Evolutionary conservation across 805 yeast genomes (phyloP).

Genomic region (Sporopachydermia quercuum): DNA sequence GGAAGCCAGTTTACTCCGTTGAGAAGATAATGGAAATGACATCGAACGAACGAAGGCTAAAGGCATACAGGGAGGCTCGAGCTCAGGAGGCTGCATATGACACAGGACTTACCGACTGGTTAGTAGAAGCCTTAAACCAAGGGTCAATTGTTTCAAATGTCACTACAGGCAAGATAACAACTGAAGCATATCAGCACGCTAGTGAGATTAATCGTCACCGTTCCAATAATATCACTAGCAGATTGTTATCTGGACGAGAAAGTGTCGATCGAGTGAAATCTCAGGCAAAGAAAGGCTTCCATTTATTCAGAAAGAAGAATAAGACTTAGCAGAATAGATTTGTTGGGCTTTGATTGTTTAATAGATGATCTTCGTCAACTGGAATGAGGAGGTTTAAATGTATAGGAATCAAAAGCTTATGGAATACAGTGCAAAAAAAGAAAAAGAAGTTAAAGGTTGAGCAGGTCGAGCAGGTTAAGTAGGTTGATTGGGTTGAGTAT

Average conservation of each 20-base stretch:
- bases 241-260: background rate
- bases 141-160: background rate
- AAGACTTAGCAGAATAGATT: too few relatives aligned
- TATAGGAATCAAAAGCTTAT: too few relatives aligned
- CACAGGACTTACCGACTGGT: conserved; percentile 1
- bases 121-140: background rate
- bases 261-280: conserved; percentile 1
- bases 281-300: background rate
- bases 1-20: background rate
- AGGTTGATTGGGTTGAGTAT: too few relatives aligned
- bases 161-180: background rate
- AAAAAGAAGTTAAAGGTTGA: too few relatives aligned
- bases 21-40: background rate
- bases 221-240: background rate
- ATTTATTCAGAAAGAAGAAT: background rate
- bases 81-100: background rate
- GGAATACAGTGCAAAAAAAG: too few relatives aligned
- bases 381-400: too few relatives aligned
- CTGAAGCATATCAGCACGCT: background rate
- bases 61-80: background rate
- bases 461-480: too few relatives aligned
- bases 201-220: background rate
- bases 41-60: background rate
- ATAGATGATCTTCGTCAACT: too few relatives aligned
- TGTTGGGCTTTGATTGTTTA: too few relatives aligned